Evolutionary conservation across 495 filamentous ascomycete species (phyloP), one percentile per base, ranked within the genome.

Genomic region (Immersiella caudata): DNA sequence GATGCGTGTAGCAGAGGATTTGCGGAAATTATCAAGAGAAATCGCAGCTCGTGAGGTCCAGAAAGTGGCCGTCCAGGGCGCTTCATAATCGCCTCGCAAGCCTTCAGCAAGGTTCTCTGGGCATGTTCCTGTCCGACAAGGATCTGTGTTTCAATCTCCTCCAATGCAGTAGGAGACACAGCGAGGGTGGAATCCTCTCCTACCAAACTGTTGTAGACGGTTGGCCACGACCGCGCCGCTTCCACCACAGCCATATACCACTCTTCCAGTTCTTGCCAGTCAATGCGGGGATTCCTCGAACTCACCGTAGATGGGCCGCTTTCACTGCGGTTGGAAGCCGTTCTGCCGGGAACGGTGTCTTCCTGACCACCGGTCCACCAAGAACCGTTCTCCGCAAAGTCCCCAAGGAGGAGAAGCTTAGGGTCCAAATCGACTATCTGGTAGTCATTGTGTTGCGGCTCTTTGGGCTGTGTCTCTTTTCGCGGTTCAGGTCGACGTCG

Each of bases 51-150:
- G 64, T 89, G 85, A 22, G 92, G 88, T 35, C 83, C 84, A 60
- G 82, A 87, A 67, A 97, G 71, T 12, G 86, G 84, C 36, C 91
- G 84, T 4, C 92, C 88, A 5, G 94, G 94, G 12, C 94, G 87
- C 72, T 93, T 97, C n/a, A 97, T 80, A 55, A 97, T 79, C 68
- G 82, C 91, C 75, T 97, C 94, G 0, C 87, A 91, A 20, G 91
- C 90, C 75, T 95, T 96, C 59, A 97, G 78, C 6, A 97, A 82
- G 6, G 87, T 85, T 60, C 86, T 79, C 55, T 90, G 89, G 50
- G 88, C 77, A 66, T 93, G 90, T 52, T 85, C 74, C 70, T 90
- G 87, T 16, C 89, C 91, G 49, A 90, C 86, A n/a, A 81, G 75
- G 8, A 92, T 79, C 40, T 91, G 83, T 22, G 80, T 76, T 65